Base-by-base conservation (phyloP, 192 early-diverging fungal genomes). In the Linnemannia exigua region DNA sequence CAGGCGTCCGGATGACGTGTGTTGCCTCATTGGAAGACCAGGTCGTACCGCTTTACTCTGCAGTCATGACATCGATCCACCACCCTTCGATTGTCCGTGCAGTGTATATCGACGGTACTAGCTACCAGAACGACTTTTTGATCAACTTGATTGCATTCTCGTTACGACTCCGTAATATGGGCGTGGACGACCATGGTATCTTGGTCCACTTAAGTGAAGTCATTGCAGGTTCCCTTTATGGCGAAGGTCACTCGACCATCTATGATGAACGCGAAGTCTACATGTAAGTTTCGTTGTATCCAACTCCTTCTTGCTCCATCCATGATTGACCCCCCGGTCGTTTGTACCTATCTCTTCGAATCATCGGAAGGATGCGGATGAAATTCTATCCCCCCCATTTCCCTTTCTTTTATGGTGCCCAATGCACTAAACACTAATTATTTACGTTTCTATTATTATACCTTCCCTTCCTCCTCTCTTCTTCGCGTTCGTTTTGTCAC, bases 11-110 rank as follows among this genome's bases (percentile, higher is more conserved):
- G 25, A 81, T 95, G 31, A 92, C 95, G 5, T 93, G 95, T 44
- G 90, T 98, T 17, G 97, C 95, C 9, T 95, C 94, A 8, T 96
- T 97, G 95, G 95, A 97, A 72, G 98, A 99, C 82, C 97, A 99
- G 87, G 98, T 98, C 0, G 98, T 99, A 5, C 98, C 98, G 8
- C 87, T 97, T 22, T 95, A 97, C 87, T 95, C 96, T 28, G 93
- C 93, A 3, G 88, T 95, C 52, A 87, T 96, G 80, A 90, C 92
- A 17, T 91, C 92, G 22, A 87, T 94, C 8, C 88, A 89, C 37
- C 96, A 97, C 72, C 95, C 94, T 20, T 94, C 95, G 47, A 94
- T 99, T 15, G 95, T 96, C 63, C 95, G 98, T 31, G 96, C 96
- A 20, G 89, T 98, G 5, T 98, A 97, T 74, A 95, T 99, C 74